Evolutionary conservation across 192 early-diverging fungal species (phyloP).

Genomic region (Allomyces macrogynus): DNA sequence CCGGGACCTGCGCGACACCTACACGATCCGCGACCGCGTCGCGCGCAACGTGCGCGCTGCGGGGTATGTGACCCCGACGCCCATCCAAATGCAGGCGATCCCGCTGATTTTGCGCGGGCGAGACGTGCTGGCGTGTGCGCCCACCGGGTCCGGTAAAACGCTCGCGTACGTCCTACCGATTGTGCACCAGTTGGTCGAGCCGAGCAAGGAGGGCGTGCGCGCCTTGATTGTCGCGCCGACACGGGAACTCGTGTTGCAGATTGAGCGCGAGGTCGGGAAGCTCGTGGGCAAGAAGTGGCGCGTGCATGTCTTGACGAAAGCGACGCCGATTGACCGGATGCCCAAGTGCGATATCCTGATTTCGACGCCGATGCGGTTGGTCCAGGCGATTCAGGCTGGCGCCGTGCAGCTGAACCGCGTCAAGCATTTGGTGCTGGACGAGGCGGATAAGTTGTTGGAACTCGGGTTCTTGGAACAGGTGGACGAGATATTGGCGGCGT

Average conservation of each 20-base stretch:
- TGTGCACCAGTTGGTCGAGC: constrained; percentile 57
- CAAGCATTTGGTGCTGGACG: constrained; percentile 54
- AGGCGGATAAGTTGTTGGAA: constrained; percentile 65
- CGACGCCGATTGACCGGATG: constrained; percentile 18
- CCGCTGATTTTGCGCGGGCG: constrained; percentile 74
- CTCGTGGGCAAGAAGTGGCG: constrained; percentile 60
- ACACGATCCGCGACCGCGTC: constrained; percentile 48
- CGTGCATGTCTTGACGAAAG: constrained; percentile 63
- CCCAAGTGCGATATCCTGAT: constrained; percentile 62
- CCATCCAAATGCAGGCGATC: constrained; percentile 86
- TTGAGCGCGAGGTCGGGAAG: constrained; percentile 59
- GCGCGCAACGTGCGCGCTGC: constrained; percentile 42
- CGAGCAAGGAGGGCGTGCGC: constrained; percentile 57
- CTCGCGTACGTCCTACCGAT: constrained; percentile 84
- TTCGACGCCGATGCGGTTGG: constrained; percentile 77
- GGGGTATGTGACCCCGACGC: constrained; percentile 58
- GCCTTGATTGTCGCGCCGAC: constrained; percentile 88
- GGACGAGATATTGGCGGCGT: constrained; percentile 71
- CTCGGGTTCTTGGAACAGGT: constrained; percentile 71
- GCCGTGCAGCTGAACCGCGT: constrained; percentile 56
- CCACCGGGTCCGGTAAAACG: constrained; percentile 97
- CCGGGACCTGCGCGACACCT: constrained; percentile 51
- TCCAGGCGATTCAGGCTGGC: constrained; percentile 62
- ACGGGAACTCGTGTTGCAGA: constrained; percentile 75
- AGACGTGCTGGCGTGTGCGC: constrained; percentile 88